Evolutionary conservation across 371 early-diverging fungal species (phyloP), one percentile per base, ranked within the genome.

Genomic region (Polyrhizophydium stewartii): DNA sequence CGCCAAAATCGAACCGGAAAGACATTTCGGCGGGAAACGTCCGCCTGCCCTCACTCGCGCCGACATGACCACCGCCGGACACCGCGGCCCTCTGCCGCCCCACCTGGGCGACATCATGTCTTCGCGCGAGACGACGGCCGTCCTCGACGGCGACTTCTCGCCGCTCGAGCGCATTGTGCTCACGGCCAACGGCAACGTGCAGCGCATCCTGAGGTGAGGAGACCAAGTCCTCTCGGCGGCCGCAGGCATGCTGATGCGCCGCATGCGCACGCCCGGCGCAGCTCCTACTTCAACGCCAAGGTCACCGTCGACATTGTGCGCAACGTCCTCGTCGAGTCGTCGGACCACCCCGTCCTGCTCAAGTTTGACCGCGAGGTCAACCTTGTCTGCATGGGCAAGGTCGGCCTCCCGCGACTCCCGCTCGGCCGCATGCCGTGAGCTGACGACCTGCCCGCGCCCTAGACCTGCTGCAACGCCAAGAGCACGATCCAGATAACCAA

Each of bases 111-210:
- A 77, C 59, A 74, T 77, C 59, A 73, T 77, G 73, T 61, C 66
- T 22, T 64, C 69, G 28, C 21, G 71, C 21, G 75, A 75, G 49
- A 68, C 66, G 3, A 61, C 55, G 21, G 35, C 67, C 31, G 25
- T 50, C 9, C 38, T 79, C 6, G 68, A 73, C 0, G 45, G 38
- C 7, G 61, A 22, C 19, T 79, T 69, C 58, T 53, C 73, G 0
- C 72, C 75, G 27, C 55, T 79, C 21, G 75, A 79, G 55, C 64
- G 79, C 22, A 69, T 79, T 33, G n/a, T 74, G 37, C 58, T 79
- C 35, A 79, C 76, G 17, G 75, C 77, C 19, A 76, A 79, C 55
- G 79, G 79, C 27, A 79, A 79, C 62, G 65, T 79, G 16, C 79
- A 79, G 53, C 65, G 79, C 21, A 76, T 79, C 2, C 47, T 79